Evolutionary conservation across 208 protist genomes (phyloP).

Genomic region (Trypanosomatidae sp.): DNA sequence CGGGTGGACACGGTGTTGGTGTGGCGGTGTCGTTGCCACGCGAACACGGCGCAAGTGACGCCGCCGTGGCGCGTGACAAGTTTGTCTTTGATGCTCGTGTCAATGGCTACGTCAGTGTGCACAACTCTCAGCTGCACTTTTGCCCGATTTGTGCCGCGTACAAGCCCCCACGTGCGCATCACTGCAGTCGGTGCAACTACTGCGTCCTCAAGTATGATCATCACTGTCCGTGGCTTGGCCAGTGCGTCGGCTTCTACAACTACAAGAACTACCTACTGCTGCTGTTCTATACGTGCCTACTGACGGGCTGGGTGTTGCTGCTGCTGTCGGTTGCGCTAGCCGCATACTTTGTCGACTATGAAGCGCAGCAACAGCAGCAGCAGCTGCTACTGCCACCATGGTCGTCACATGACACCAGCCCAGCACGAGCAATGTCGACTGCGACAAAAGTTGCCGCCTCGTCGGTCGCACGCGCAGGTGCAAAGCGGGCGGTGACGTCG

Average conservation of each 20-base stretch:
- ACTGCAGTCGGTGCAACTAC: conserved; percentile 81
- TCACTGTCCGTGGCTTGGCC: conserved; percentile 88
- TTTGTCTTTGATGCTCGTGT: conserved; percentile 45
- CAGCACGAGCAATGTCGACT: no score
- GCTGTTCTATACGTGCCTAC: conserved; percentile 60
- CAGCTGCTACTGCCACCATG: no score
- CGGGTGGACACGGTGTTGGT: background rate
- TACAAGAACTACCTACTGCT: conserved; percentile 85
- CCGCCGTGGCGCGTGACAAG: conserved; percentile 9
- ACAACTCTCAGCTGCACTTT: conserved; percentile 43
- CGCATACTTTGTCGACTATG: background rate
- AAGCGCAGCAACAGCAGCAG: no score
- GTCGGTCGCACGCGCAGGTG: background rate
- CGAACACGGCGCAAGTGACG: background rate
- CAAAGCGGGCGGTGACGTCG: background rate
- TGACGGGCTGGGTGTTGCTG: conserved; percentile 46
- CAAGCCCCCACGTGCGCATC: conserved; percentile 77
- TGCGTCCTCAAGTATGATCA: conserved; percentile 90
- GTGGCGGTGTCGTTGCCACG: no score
- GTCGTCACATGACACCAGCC: no score
- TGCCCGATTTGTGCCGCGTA: conserved; percentile 77
- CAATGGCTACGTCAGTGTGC: conserved; percentile 45
- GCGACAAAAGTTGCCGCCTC: background rate
- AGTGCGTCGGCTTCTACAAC: conserved; percentile 89
- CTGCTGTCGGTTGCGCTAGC: conserved; percentile 28